Evolutionary conservation across 192 early-diverging fungal species (phyloP).

Genomic region (Allomyces arbusculus): DNA sequence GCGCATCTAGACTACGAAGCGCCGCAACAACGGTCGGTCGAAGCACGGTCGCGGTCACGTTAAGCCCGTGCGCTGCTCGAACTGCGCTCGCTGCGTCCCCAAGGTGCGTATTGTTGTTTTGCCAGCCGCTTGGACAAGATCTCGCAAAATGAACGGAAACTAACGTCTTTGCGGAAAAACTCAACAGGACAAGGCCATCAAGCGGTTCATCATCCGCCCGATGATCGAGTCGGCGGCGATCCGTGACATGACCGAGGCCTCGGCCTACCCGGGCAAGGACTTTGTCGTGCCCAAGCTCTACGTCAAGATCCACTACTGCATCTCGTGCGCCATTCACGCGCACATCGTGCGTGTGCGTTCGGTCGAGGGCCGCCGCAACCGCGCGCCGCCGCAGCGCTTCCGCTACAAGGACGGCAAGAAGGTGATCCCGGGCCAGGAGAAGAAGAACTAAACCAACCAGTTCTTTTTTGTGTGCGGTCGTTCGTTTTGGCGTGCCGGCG

Average conservation of each 20-base stretch:
- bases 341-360: conserved; percentile 88
- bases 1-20: conserved; percentile 67
- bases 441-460: neutral
- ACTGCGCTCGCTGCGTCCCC: conserved; percentile 92
- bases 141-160: neutral
- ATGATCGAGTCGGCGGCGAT: conserved; percentile 96
- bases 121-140: neutral
- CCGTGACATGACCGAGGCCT: conserved; percentile 90
- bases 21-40: conserved; percentile 98
- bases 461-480: neutral
- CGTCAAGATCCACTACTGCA: conserved; percentile 95
- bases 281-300: conserved; percentile 77
- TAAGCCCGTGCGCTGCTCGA: conserved; percentile 91
- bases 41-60: conserved; percentile 98
- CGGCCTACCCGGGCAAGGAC: conserved; percentile 68
- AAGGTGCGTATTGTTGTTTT: conserved; percentile 20
- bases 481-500: too few relatives aligned
- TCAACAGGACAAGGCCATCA: conserved; percentile 92
- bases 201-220: conserved; percentile 94
- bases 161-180: neutral
- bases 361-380: conserved; percentile 65
- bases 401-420: conserved; percentile 63
- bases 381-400: conserved; percentile 80
- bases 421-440: conserved; percentile 14
- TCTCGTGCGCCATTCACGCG: conserved; percentile 81